Evolutionary conservation across 106 monocot genomes (phyloP).

Genomic region (Narthecium ossifragum): DNA sequence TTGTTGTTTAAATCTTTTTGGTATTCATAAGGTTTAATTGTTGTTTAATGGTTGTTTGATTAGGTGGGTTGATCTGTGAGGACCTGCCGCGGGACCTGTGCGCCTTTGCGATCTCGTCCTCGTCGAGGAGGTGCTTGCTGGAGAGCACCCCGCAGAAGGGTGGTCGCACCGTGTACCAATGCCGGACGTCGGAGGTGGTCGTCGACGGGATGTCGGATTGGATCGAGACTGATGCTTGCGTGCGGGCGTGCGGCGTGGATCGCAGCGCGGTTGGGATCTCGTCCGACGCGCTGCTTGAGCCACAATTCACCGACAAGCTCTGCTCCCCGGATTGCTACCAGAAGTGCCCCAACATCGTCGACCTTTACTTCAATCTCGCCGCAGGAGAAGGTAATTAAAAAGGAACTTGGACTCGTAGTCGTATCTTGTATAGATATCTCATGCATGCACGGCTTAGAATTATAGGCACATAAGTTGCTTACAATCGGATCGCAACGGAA

Average conservation of each 20-base stretch:
- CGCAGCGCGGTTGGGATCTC: conserved; percentile 57
- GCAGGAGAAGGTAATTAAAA: conserved; percentile 61
- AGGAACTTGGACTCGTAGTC: too few relatives aligned
- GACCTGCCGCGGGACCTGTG: conserved; percentile 65
- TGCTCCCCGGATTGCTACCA: conserved; percentile 56
- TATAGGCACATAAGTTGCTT: background rate
- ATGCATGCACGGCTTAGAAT: background rate
- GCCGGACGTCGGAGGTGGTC: conserved; percentile 54
- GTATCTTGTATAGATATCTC: background rate
- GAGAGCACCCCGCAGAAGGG: conserved; percentile 31
- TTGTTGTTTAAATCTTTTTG: too few relatives aligned
- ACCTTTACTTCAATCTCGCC: conserved; percentile 78
- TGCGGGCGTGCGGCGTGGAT: conserved; percentile 57
- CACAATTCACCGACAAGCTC: conserved; percentile 31
- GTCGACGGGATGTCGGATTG: conserved; percentile 40
- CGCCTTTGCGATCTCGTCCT: conserved; percentile 64
- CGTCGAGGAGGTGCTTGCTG: conserved; percentile 59
- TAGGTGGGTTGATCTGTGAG: conserved; percentile 51
- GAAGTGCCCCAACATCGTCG: conserved; percentile 71
- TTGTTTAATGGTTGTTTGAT: too few relatives aligned
- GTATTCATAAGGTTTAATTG: too few relatives aligned
- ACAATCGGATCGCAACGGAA: background rate
- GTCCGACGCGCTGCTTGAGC: conserved; percentile 54
- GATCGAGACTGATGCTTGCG: conserved; percentile 72
- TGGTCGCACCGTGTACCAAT: conserved; percentile 40